Evolutionary conservation across 345 rosid species (phyloP), one percentile per base, ranked within the genome.

Genomic region (Mercurialis annua): DNA sequence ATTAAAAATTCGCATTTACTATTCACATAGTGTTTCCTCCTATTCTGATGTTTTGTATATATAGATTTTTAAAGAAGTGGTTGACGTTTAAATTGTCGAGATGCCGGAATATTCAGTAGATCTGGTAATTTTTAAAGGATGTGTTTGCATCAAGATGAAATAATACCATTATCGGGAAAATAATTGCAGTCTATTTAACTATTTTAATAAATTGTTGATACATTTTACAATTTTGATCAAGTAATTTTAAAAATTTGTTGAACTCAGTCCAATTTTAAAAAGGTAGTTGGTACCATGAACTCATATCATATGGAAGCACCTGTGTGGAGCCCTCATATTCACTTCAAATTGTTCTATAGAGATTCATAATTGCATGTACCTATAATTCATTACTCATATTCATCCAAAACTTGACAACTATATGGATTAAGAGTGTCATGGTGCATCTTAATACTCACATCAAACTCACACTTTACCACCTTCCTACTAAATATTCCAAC

Each of bases 401-500:
- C 15, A 61, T 61, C 65, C 49, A 61, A 38, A 40, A 4, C 43
- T 61, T 7, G 51, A 61, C 65, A 62, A 24, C 50, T 44, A 29
- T 48, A 61, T 40, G 1, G 48, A 61, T 24, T 40, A 61, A 23
- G 26, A 17, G 14, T 58, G 44, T 10, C 20, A 17, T n/a, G 43
- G 24, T n/a, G n/a, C 43, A 57, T 27, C 14, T 26, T 12, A 54
- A 54, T 3, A 40, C 44, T 10, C 30, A 52, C 56, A 52, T 52
- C 30, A 56, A 56, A 56, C 40, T 42, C 42, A 31, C 42, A 56
- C 11, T 56, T 56, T 30, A 30, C 40, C 40, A 56, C 9, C 21
- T 56, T 56, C 60, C 60, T 56, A 1, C 21, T 40, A 33, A 6
- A 18, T 5, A 3, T 18, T 31, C 2, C 20, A 31, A 57, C 5